phyloP scores from a whole-genome alignment of 495 filamentous ascomycete species.

The Trypethelium eluteriae region DNA sequence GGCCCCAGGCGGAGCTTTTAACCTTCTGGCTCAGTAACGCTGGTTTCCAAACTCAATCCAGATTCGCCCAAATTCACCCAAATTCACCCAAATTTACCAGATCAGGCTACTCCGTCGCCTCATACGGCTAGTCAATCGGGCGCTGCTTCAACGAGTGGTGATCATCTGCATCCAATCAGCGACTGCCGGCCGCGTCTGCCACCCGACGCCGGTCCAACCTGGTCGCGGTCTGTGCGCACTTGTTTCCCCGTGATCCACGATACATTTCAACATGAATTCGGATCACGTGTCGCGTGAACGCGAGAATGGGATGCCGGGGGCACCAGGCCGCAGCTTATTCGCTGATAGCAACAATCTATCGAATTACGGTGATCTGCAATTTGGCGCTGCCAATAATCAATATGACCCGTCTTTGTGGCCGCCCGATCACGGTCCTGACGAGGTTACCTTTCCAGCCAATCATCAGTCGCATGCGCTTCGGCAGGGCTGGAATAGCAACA shows the following conservation, averaged over 20 bases:
- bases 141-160: neutral
- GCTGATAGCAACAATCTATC: constrained; percentile 5
- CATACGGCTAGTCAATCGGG: neutral
- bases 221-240: constrained; percentile 3
- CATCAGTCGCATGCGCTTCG: neutral
- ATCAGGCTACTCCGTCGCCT: neutral
- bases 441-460: neutral
- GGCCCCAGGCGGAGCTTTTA: constrained; percentile 7
- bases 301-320: neutral
- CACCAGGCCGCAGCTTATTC: neutral
- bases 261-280: neutral
- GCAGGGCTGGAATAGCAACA: constrained; percentile 17
- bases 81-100: neutral
- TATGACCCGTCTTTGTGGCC: constrained; percentile 2
- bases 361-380: constrained; percentile 2
- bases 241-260: neutral
- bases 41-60: too few relatives aligned
- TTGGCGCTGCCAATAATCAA: neutral
- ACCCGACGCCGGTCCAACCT: neutral
- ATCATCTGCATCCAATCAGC: neutral
- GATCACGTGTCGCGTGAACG: constrained; percentile 9
- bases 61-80: too few relatives aligned
- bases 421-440: neutral
- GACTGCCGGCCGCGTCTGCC: too few relatives aligned
- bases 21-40: neutral